Base-by-base conservation (phyloP, 768 basidiomycete genomes). In the Naganishia kalamii region DNA sequence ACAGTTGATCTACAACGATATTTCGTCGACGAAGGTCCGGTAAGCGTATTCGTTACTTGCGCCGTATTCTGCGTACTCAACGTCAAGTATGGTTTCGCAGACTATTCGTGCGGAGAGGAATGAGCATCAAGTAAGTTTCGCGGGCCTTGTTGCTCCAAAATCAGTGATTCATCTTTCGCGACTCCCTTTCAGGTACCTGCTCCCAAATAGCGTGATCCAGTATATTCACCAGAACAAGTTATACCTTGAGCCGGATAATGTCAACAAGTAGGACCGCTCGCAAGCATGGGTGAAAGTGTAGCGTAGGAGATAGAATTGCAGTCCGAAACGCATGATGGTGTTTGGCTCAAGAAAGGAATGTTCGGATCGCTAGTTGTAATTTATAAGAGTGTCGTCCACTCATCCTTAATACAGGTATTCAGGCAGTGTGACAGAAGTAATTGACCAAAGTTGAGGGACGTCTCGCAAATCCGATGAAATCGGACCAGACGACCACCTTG, bases 1-100 rank as follows among this genome's bases (percentile, higher is more conserved):
- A 62, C 92, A 96, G 77, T 83, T 94, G 62, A 94, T 97, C 69
- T 92, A 94, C 80, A 97, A 97, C 75, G 92, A 97, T 75, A 92
- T 97, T 48, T 93, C 91, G 7, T 92, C 89, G 69, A 96, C 93
- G 23, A 97, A 96, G 82, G 91, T 81, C 21, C 85, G 54, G 54
- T 57, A 27, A 57, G 54, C 49, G n/a, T 3, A 50, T 25, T 27
- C 19, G n/a, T 37, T 8, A 40, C 37, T 15, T 8, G 12, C 33
- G 10, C 27, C 13, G 25, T 21, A 21, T n/a, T 54, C 52, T 15
- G 19, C 25, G 25, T 25, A 35, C 12, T 19, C 52, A 21, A 21
- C 25, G 37, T 40, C 37, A 7, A 13, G 52, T 7, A 7, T 21
- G 8, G 7, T 49, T 17, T 40, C 12, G 12, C 30, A 50, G 80